These are phyloP conservation scores for Dipodascus albidus DNA, from an alignment of 805 yeast genomes.

Conservation along the genomic window DNA sequence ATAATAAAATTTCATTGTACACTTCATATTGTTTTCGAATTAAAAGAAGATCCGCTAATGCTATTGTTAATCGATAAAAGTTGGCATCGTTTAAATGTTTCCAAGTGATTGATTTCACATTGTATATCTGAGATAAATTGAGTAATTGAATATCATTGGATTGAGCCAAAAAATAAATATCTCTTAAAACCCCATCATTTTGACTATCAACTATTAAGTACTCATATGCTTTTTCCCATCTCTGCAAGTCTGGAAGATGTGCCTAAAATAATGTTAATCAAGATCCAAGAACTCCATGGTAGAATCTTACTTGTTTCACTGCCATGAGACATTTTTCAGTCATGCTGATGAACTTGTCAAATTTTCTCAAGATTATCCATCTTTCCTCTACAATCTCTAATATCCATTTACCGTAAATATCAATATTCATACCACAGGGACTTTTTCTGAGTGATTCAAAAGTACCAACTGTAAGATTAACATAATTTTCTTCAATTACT, in stretches of 20 bases:
- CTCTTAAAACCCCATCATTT: not conserved
- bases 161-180: not conserved
- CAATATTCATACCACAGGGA: not conserved
- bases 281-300: too few relatives aligned
- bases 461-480: not conserved
- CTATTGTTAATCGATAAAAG: not conserved
- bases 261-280: not conserved
- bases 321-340: not conserved
- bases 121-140: not conserved
- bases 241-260: not conserved
- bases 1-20: not conserved
- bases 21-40: not conserved
- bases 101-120: not conserved
- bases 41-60: not conserved
- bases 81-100: not conserved
- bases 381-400: not conserved
- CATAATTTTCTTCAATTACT: not conserved
- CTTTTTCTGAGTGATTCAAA: slow-evolving; percentile 3
- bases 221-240: not conserved
- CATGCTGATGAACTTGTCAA: not conserved
- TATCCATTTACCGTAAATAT: not conserved
- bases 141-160: not conserved
- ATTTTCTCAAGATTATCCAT: not conserved
- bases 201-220: not conserved
- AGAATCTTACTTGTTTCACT: not conserved